Base-by-base conservation (phyloP, 208 protist species). In the Crithidia sp. region DNA sequence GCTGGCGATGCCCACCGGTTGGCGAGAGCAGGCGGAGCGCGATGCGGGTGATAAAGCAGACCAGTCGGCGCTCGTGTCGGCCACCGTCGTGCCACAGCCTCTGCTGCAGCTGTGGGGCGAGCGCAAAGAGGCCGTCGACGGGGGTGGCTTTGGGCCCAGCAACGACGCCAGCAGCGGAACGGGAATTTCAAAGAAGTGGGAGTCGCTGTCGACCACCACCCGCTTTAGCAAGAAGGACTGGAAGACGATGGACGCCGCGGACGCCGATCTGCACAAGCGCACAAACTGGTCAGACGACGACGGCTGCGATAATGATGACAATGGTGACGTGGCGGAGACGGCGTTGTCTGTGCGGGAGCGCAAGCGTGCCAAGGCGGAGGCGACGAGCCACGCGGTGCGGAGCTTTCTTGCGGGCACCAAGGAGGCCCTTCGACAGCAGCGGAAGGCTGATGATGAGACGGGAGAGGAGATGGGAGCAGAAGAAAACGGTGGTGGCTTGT, bases 211-310 rank as follows among this genome's bases (percentile, higher is more conserved):
- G 37, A 28, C 52, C 9, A 61, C 68, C 9, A 61, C 68, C 7
- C 67, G 64, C 16, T 49, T 88, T 44, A 83, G 79, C 41, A 79
- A 71, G 47, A 63, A 71, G 6, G 86, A 90, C 67, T 90, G 86
- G 83, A 88, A 86, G 50, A 81, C 72, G 41, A 81, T 90, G 79
- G 86, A 90, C 43, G 82, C 67, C 7, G 50, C 71, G 14, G 75
- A 88, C 7, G 57, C 55, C 13, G 78, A 86, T 5, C 53, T 78
- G 60, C 81, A 69, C n/a, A 64, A 43, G 53, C 64, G 61, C 13
- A 71, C 67, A 1, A 73, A 73, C 36, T 71, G 74, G 68, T 77
- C 64, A 0, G 76, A 74, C 28, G 64, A 67, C 40, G 69, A 81
- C 43, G 68, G 62, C 28, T 56, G 63, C 14, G 66, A 40, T 37